Percentiles rank a stretch among this genome's conserved stretches.
phyloP scores from a whole-genome alignment of 306 rosid species.

The barrel medic (Medicago truncatula) region DNA sequence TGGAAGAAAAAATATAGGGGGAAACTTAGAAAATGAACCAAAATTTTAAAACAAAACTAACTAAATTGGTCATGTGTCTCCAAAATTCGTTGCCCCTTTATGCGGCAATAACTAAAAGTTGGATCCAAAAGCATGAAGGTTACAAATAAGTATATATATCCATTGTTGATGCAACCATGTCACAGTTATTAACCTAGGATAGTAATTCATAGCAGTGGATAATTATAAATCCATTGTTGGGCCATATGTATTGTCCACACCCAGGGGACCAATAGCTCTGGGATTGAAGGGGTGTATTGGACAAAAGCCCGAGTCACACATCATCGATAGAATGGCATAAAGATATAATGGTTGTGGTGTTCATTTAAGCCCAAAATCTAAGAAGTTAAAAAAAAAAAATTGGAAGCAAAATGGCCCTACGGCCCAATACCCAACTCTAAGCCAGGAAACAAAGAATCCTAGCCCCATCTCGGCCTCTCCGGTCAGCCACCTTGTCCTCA shows the following conservation, averaged over 20 bases:
- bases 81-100: slow-evolving; percentile 27
- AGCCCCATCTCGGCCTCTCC: neutral
- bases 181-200: neutral
- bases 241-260: neutral
- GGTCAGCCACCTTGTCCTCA: neutral
- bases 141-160: too few relatives aligned
- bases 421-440: too few relatives aligned
- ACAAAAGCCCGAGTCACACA: neutral
- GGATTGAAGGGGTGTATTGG: neutral
- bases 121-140: slow-evolving; percentile 3
- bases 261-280: neutral
- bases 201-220: neutral
- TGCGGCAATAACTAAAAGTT: neutral
- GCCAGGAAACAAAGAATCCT: too few relatives aligned
- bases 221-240: neutral
- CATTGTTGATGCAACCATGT: neutral
- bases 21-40: slow-evolving; percentile 35
- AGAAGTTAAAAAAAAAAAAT: neutral
- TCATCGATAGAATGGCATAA: too few relatives aligned
- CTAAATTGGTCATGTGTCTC: slow-evolving; percentile 4
- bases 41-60: neutral
- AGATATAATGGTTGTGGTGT: too few relatives aligned
- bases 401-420: neutral
- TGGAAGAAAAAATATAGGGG: slow-evolving; percentile 40
- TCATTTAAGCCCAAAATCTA: neutral